Percentiles rank a stretch among this genome's conserved stretches.
Conservation (phyloP, 1,284 basidiomycete species). For the Gymnopus androsaceus region DNA sequence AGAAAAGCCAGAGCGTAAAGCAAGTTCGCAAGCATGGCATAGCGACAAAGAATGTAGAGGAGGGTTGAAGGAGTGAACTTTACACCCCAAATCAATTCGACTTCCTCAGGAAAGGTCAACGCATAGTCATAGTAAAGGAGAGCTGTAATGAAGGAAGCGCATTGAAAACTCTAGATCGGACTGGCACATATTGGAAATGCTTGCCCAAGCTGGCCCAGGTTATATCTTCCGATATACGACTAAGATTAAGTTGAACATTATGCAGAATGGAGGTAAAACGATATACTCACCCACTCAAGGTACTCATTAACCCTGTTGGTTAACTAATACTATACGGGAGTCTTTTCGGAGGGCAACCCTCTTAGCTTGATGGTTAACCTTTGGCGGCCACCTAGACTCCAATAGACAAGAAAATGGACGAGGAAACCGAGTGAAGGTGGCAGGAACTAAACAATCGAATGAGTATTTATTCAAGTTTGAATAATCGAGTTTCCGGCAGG, state of each 20-base stretch:
- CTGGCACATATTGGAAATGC: neutral
- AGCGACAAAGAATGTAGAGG: constrained; percentile 28
- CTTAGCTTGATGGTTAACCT: too few species aligned
- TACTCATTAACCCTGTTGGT: constrained; percentile 3
- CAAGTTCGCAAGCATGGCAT: constrained; percentile 27
- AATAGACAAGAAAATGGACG: too few species aligned
- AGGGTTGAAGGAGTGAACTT: constrained; percentile 25
- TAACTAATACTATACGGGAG: neutral
- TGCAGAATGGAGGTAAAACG: neutral
- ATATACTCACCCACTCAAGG: neutral
- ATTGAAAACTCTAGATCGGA: neutral
- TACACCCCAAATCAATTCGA: constrained; percentile 25
- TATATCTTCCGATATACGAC: constrained; percentile 8
- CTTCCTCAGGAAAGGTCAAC: constrained; percentile 26
- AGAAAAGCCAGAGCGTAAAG: constrained; percentile 25
- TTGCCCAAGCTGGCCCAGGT: constrained; percentile 17
- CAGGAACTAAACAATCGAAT: neutral
- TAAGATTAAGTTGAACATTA: neutral
- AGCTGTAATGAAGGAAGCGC: constrained; percentile 11
- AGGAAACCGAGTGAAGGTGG: too few species aligned
- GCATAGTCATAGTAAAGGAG: constrained; percentile 26
- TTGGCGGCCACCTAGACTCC: too few species aligned
- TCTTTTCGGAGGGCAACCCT: neutral
- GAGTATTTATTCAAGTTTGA: neutral
- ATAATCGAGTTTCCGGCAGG: too few species aligned